Evolutionary conservation across 2,329 filamentous ascomycete species (phyloP), one percentile per base, ranked within the genome.

Genomic region (Davidsoniella neocaledoniae): DNA sequence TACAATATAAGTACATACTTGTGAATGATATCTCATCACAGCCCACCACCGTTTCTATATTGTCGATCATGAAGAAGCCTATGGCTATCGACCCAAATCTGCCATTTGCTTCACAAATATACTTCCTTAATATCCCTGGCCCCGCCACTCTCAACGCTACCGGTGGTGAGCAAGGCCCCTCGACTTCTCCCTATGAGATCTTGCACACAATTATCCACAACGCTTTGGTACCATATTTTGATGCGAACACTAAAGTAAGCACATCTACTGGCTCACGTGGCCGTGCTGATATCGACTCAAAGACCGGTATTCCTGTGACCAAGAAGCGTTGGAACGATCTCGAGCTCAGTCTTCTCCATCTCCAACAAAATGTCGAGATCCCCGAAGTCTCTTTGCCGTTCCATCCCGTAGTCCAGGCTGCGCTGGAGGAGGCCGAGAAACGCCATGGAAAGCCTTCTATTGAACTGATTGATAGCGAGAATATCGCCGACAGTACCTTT

Each of bases 321-420:
- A 94, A 94, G 72, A 94, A 94, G 75, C 86, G 87, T 60, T 81
- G 96, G 63, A 91, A 90, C 46, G 93, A 99, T 63, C 68, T 99
- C 57, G 88, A 94, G 63, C 73, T 94, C 58, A 91, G 83, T 57
- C 69, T 99, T 59, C 74, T 87, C 52, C 90, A 98, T 60, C 72
- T 98, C 49, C 88, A 95, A 65, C 88, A 98, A 64, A 96, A 98
- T 65, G 87, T 94, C 50, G 93, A 98, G 64, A 96, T 99, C 48
- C 91, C 91, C 17, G 86, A 94, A 58, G 75, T 96, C 47, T 83
- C 85, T 16, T 70, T 99, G 55, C 80, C 85, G 9, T 81, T 95
- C 56, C 88, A 95, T 60, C 83, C 88, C 25, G 76, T 93, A 29
- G 86, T 99, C 17, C 86, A 94, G 66, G 77, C 71, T 55, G 87